Base-by-base conservation (phyloP, 1,139 yeast species). In the Suhomyces taliae region DNA sequence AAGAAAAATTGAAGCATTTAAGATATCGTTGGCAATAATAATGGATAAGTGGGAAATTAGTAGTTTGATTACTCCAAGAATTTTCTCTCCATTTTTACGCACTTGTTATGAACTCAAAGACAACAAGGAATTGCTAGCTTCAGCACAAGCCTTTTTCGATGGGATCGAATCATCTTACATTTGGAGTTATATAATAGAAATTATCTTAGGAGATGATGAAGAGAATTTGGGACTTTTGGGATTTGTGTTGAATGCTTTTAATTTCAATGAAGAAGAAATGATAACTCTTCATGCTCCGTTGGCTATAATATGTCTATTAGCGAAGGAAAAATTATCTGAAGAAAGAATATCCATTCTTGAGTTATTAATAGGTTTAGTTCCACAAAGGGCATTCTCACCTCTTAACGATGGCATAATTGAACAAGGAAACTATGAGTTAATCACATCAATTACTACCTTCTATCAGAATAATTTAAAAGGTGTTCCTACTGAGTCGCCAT, bases 41-140 rank as follows among this genome's bases (percentile, higher is more conserved):
- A 81, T 90, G 82, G 98, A 93, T 60, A 80, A 90, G 54, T 93
- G 98, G 98, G 98, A 93, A 64, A 83, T 93, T 35, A 93, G 96
- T 11, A 82, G 83, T 24, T 65, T 78, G 27, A 71, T 91, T 1
- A 82, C 90, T 0, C 95, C 96, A 0, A 65, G 69, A 31, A 64
- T 90, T n/a, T 79, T 91, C 43, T 67, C 80, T 0, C 91, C 95
- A 0, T 71, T 87, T 6, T 66, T 91, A 45, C 47, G 64, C 61
- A 48, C 72, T 64, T 51, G 76, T 69, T 50, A 62, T 59, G 43
- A 55, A 26, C 44, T 47, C 37, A 54, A 44, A 29, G 59, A 58
- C 1, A 58, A 62, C 44, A 59, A 59, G 6, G 85, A 81, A 15
- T 68, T 88, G 0, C 56, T 87, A 40, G 69, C 71, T 41, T 74